Evolutionary conservation across 257 asterid genomes (phyloP).

Genomic region (Capsicum chinense): DNA sequence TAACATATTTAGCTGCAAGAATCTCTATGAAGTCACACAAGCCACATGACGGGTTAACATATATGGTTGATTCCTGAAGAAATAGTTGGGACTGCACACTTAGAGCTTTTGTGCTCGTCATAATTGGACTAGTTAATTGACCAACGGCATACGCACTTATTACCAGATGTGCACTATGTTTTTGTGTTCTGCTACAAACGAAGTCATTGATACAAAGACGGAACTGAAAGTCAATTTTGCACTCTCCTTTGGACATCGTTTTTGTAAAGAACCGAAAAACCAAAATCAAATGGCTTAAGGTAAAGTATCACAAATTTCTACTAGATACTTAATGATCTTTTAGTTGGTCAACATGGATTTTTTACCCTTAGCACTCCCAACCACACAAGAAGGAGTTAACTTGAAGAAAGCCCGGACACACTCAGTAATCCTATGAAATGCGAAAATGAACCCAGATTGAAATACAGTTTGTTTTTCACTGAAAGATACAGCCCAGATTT

Average conservation of each 20-base stretch:
- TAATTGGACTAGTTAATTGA: conserved; percentile 21
- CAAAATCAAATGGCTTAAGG: conserved; percentile 26
- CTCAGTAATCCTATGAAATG: conserved; percentile 3
- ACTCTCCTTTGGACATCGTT: background rate
- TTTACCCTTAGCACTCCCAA: background rate
- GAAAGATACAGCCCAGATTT: conserved; percentile 4
- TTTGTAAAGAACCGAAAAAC: background rate
- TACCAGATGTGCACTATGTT: background rate
- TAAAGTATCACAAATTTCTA: background rate
- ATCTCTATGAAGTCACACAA: conserved; percentile 17
- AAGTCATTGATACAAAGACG: conserved; percentile 7
- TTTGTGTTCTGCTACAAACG: conserved; percentile 11
- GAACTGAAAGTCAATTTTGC: conserved; percentile 22
- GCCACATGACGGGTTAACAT: conserved; percentile 2
- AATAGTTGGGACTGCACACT: background rate
- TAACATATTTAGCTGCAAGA: conserved; percentile 4
- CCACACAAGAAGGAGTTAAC: conserved; percentile 25
- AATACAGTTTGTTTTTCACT: background rate
- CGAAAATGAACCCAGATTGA: conserved; percentile 15
- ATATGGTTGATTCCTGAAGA: conserved; percentile 7
- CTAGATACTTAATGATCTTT: background rate
- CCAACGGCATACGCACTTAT: background rate
- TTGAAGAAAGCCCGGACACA: conserved; percentile 18
- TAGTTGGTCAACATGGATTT: background rate
- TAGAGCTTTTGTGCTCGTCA: background rate